Base-by-base conservation (phyloP, 2,329 filamentous ascomycete species). In the Canariomyces notabilis region DNA sequence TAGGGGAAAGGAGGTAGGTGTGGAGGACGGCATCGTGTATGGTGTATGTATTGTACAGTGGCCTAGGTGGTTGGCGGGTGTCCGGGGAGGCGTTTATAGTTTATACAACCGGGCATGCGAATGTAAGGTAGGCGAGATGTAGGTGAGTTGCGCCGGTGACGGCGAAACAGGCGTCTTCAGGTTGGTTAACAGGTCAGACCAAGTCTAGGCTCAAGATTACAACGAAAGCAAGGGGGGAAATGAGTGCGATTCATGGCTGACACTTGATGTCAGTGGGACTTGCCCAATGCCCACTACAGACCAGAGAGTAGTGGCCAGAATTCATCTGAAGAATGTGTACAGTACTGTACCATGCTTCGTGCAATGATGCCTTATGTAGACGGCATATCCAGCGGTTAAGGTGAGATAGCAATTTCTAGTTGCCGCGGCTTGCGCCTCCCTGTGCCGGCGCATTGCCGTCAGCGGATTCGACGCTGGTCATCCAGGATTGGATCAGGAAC, bases 1-100 rank as follows among this genome's bases (percentile, higher is more conserved):
- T 42, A 62, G 50, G 31, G 52, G 44, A 48, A 71, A 68, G 37
- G 19, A 47, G 51, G 33, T 42, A 21, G 46, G 48, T 23, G 51
- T 31, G 51, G 29, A 31, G 39, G 32, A 12, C 18, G 26, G 20
- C 32, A 31, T 20, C 11, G 19, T 31, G 23, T 7, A 21, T 40
- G 41, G 20, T 31, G 29, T 23, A 21, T 32, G 34, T 35, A 18
- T 12, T 5, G 36, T 19, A 33, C 12, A 29, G 26, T 29, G 21
- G 36, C 36, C 20, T 12, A 37, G 36, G n/a, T n/a, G n/a, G n/a
- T n/a, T n/a, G n/a, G n/a, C n/a, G n/a, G n/a, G n/a, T n/a, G n/a
- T n/a, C n/a, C n/a, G n/a, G n/a, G n/a, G n/a, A n/a, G n/a, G n/a
- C n/a, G n/a, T n/a, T n/a, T n/a, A n/a, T n/a, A n/a, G n/a, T n/a